Base-by-base conservation (phyloP, 371 early-diverging fungal genomes). In the Apophysomyces sp. region DNA sequence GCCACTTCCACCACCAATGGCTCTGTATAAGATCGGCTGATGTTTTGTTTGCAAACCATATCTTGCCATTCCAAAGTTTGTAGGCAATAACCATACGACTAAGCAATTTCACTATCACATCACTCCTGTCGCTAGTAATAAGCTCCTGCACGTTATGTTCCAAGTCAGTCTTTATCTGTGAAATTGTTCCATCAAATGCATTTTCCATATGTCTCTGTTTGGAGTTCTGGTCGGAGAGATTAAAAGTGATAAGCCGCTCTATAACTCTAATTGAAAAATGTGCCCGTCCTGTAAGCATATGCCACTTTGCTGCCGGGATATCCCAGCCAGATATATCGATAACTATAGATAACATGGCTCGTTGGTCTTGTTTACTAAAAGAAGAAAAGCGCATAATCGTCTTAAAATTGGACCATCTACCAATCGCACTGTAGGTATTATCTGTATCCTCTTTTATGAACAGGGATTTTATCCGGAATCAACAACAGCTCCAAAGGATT, bases 341-440 rank as follows among this genome's bases (percentile, higher is more conserved):
- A 24, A 53, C 9, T 8, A 55, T 15, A 8, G 26, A 24, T 29
- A 61, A 55, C 6, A 53, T 1, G 7, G 28, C 9, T 18, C n/a
- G 9, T 2, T 52, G 29, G 26, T 61, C 16, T 31, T 1, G 34
- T 24, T 61, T 55, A 18, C 55, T 31, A 52, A 30, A n/a, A 6
- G 4, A 29, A 52, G 61, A 34, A 36, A 61, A 61, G 28, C 1
- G 2, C 21, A 34, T 26, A 61, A 61, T 53, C 26, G 1, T 32
- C 12, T 8, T 24, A 54, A 52, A 21, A 29, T 36, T 15, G 0
- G 34, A 13, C 6, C 9, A 2, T 41, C 68, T 68, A 55, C 2
- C 55, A 32, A 63, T n/a, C 3, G 68, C 68, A 12, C 57, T 57
- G 55, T 65, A 69, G 26, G 64, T 63, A n/a, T 65, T 67, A 13